phyloP scores from a whole-genome alignment of 2,329 filamentous ascomycete species.

The Diaporthe sp. region DNA sequence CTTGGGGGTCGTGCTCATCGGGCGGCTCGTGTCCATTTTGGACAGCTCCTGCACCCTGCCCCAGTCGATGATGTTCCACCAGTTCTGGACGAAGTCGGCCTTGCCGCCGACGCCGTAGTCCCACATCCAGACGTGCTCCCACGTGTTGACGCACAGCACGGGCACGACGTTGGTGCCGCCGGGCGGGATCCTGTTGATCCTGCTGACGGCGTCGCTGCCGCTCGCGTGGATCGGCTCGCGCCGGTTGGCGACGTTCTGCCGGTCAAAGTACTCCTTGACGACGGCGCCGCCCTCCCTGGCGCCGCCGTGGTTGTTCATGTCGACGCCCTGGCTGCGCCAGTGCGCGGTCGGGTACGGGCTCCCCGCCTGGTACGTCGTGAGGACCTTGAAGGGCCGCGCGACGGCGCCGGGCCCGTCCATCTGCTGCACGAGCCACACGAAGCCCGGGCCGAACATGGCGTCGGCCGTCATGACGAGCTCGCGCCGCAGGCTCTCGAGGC shows the following conservation, averaged over 20 bases:
- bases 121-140: slow-evolving; percentile 92
- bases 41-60: slow-evolving; percentile 71
- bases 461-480: slow-evolving; percentile 86
- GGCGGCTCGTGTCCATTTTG: slow-evolving; percentile 43
- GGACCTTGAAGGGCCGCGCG: slow-evolving; percentile 71
- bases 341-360: slow-evolving; percentile 89
- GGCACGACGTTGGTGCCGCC: slow-evolving; percentile 80
- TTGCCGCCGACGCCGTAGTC: slow-evolving; percentile 86
- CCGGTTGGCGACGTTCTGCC: slow-evolving; percentile 51
- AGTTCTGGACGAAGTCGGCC: slow-evolving; percentile 79
- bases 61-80: slow-evolving; percentile 95
- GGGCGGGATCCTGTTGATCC: slow-evolving; percentile 60
- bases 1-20: slow-evolving; percentile 28
- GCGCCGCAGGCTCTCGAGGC: slow-evolving; percentile 83
- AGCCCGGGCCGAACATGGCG: slow-evolving; percentile 96
- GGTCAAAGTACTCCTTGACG: slow-evolving; percentile 56
- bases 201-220: slow-evolving; percentile 44
- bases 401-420: slow-evolving; percentile 51
- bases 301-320: slow-evolving; percentile 76
- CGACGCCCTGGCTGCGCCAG: slow-evolving; percentile 77
- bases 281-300: slow-evolving; percentile 50
- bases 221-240: slow-evolving; percentile 49
- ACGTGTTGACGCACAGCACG: slow-evolving; percentile 92
- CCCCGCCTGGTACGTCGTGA: slow-evolving; percentile 92
- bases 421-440: slow-evolving; percentile 88